Evolutionary conservation across 345 rosid species (phyloP).

Genomic region (Citrus sp.): DNA sequence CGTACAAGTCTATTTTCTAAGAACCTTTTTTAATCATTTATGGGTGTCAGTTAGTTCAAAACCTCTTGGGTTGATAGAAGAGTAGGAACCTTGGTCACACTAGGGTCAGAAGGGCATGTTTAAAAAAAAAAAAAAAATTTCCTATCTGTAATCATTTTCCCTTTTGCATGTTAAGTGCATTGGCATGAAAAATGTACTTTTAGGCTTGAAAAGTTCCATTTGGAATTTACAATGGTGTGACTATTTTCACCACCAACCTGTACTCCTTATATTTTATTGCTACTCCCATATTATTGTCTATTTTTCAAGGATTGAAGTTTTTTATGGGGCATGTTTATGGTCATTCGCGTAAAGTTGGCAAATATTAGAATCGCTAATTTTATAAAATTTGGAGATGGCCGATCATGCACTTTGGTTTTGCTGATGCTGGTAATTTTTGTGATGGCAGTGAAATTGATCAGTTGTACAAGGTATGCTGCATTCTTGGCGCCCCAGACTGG

Average conservation of each 20-base stretch:
- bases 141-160: neutral
- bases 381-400: neutral
- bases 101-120: neutral
- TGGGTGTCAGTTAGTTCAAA: neutral
- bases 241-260: neutral
- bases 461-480: slow-evolving; percentile 76
- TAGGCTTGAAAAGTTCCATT: neutral
- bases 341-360: neutral
- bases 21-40: neutral
- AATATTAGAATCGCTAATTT: neutral
- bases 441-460: slow-evolving; percentile 81
- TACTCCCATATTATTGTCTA: neutral
- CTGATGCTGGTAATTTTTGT: neutral
- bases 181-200: neutral
- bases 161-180: neutral
- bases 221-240: neutral
- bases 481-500: slow-evolving; percentile 82
- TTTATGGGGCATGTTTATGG: neutral
- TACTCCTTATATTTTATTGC: neutral
- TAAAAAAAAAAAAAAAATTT: too few relatives aligned
- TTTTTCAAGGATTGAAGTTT: neutral
- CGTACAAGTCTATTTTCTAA: neutral
- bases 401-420: neutral
- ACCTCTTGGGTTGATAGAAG: neutral
- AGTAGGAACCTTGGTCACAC: neutral